Percentiles rank a stretch among this genome's conserved stretches.
Evolutionary conservation across 257 asterid species (phyloP).

Genomic region (Solanum chiquidenum): DNA sequence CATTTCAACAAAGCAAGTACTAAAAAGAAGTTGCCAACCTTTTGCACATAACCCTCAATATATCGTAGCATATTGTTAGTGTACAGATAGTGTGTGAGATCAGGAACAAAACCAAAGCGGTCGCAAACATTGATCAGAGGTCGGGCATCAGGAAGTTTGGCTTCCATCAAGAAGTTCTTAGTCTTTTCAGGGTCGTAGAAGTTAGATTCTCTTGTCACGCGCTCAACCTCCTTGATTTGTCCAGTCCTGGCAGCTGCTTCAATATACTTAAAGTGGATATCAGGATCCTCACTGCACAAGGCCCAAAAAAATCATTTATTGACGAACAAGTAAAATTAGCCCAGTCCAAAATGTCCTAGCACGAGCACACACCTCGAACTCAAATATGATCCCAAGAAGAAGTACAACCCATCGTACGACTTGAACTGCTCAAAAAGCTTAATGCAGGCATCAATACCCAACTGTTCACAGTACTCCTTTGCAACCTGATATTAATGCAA

Average conservation of each 20-base stretch:
- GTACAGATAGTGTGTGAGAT: conserved; percentile 92
- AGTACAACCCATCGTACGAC: conserved; percentile 93
- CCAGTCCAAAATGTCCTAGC: not conserved
- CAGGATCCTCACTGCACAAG: conserved; percentile 87
- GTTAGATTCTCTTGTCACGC: conserved; percentile 96
- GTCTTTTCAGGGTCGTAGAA: conserved; percentile 96
- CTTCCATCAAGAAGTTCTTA: conserved; percentile 95
- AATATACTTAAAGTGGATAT: conserved; percentile 95
- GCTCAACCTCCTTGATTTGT: conserved; percentile 99
- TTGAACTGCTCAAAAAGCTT: conserved; percentile 96
- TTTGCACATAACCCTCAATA: conserved; percentile 98
- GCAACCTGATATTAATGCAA: conserved; percentile 52
- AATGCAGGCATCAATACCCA: conserved; percentile 92
- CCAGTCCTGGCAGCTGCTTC: conserved; percentile 99
- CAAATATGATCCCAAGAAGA: conserved; percentile 95
- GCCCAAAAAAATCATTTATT: not conserved
- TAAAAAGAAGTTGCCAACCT: conserved; percentile 32
- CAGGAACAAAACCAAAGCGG: conserved; percentile 98
- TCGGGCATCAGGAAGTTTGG: conserved; percentile 98
- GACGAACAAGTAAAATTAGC: not conserved
- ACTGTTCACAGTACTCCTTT: conserved; percentile 91
- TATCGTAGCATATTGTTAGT: conserved; percentile 95
- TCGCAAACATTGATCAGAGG: conserved; percentile 96
- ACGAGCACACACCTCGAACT: conserved; percentile 65
- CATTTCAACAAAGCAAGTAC: not conserved